Evolutionary conservation across 169 alveolate species (phyloP).

Genomic region (Cryptosporidium sp.): DNA sequence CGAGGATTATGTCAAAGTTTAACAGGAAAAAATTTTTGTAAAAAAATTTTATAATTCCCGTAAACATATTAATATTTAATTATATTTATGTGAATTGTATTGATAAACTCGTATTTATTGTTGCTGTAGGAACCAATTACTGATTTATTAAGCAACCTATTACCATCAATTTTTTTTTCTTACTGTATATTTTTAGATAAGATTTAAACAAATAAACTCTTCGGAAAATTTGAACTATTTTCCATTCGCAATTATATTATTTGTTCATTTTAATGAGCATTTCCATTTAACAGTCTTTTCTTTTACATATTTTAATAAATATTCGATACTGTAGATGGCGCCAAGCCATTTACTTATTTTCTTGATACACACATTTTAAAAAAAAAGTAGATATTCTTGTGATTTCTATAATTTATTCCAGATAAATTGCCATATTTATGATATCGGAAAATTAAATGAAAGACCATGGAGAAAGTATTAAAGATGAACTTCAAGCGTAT

Average conservation of each 20-base stretch:
- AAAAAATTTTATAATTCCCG: neutral
- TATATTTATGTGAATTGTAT: too few relatives aligned
- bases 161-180: too few relatives aligned
- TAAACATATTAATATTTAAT: too few relatives aligned
- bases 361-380: neutral
- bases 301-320: neutral
- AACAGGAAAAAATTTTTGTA: neutral
- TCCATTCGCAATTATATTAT: too few relatives aligned
- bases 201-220: too few relatives aligned
- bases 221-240: too few relatives aligned
- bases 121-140: too few relatives aligned
- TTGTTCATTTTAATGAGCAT: too few relatives aligned
- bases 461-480: constrained; percentile 1
- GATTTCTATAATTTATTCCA: neutral
- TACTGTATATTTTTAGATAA: too few relatives aligned
- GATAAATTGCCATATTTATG: neutral
- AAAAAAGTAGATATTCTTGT: neutral
- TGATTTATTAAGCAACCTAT: too few relatives aligned
- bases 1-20: constrained; percentile 31
- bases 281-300: too few relatives aligned
- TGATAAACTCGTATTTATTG: too few relatives aligned
- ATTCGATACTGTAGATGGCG: neutral
- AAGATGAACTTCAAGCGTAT: constrained; percentile 60
- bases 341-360: neutral
- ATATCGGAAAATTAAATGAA: neutral